Base-by-base conservation (phyloP, 441 rosid genomes). In the Euphorbia schlechtendalii region DNA sequence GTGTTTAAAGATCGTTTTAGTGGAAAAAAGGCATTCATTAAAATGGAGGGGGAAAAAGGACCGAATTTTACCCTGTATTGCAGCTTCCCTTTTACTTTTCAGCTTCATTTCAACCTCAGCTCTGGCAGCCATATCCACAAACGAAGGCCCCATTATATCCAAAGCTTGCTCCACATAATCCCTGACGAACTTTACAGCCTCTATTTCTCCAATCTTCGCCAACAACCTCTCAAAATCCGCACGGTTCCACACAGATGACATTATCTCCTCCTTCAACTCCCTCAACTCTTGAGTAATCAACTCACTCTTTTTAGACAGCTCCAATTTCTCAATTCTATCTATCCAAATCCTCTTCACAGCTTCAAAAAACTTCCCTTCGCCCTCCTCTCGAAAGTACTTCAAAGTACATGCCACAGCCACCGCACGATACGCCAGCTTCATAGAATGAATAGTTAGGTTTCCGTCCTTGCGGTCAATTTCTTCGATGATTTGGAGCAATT, bases 391-490 rank as follows among this genome's bases (percentile, higher is more conserved):
- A 49, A 79, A 46, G 56, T 60, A 73, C 80, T 72, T 84, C 59
- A 75, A 71, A 25, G 84, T 76, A 20, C 88, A 87, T 64, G 82
- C 87, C 61, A 81, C 78, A 1, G 87, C 89, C 15, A 77, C 85
- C 12, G 80, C 76, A 53, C 78, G 64, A 45, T 77, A 88, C 0
- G 91, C 92, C 25, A 53, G 66, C 67, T 76, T 81, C 78, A 87
- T 77, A 49, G 90, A 80, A 4, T 67, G 73, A 0, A 75, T 41
- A 13, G 79, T 69, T 12, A 48, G 25, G 1, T 28, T 41, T 46
- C 83, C 80, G 30, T 70, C 71, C 53, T 66, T 70, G 53, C 56
- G 32, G 18, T 83, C 81, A 68, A 82, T 46, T 63, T 71, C 78
- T 25, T 78, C 84, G 8, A 88, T 52, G 55, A 41, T 49, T 71